These are phyloP conservation scores for Cichorium intybus DNA, from an alignment of 140 eudicot genomes.

Conservation along the genomic window DNA sequence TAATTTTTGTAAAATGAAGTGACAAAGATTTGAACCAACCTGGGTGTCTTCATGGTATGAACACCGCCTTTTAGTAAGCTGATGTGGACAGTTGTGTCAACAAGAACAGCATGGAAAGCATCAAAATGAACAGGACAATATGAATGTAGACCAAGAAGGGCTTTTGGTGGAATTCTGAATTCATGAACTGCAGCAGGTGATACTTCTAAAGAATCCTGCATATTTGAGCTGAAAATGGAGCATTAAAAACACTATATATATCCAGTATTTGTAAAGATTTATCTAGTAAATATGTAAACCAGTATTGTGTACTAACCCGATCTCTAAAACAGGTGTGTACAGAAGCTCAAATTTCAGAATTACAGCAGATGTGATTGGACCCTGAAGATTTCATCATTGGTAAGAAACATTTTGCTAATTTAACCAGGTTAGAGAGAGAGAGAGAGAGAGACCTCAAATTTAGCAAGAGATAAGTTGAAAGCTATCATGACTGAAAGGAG, in stretches of 20 bases:
- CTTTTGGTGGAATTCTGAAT: slow-evolving; percentile 89
- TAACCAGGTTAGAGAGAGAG: slow-evolving; percentile 8
- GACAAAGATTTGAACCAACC: slow-evolving; percentile 57
- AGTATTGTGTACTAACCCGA: slow-evolving; percentile 50
- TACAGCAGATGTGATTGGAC: slow-evolving; percentile 75
- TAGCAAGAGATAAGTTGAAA: slow-evolving; percentile 78
- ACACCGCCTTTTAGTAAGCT: slow-evolving; percentile 73
- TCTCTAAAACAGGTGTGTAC: slow-evolving; percentile 75
- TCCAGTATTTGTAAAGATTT: slow-evolving; percentile 11
- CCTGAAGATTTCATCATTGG: slow-evolving; percentile 47
- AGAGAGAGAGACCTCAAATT: slow-evolving; percentile 60
- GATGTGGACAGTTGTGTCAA: slow-evolving; percentile 74
- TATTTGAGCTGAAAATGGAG: slow-evolving; percentile 63
- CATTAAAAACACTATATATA: slow-evolving; percentile 36
- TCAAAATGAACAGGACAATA: slow-evolving; percentile 98
- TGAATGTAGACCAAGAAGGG: slow-evolving; percentile 94
- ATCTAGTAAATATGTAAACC: background rate
- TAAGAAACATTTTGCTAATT: slow-evolving; percentile 9
- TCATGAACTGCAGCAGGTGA: slow-evolving; percentile 92
- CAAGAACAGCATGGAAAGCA: slow-evolving; percentile 91
- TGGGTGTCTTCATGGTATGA: slow-evolving; percentile 54
- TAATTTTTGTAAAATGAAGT: slow-evolving; percentile 1
- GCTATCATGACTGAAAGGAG: slow-evolving; percentile 88
- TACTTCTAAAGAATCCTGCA: slow-evolving; percentile 66
- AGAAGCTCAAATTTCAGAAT: slow-evolving; percentile 92